Evolutionary conservation across 83 land plant species (phyloP).

Genomic region (Picea mariana): DNA sequence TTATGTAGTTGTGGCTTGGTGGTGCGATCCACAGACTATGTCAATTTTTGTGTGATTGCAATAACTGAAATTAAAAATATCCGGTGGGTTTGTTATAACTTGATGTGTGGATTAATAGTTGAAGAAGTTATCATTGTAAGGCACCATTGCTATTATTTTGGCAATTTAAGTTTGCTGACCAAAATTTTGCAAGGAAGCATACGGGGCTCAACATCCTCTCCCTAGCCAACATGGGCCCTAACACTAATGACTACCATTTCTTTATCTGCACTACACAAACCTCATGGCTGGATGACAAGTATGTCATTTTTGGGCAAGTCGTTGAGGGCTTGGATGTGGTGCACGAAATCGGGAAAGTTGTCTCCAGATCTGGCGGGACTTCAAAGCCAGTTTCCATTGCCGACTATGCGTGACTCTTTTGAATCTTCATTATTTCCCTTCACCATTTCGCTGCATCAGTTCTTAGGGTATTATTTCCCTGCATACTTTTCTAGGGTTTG

Average conservation of each 20-base stretch:
- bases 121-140: too few species aligned
- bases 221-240: constrained; percentile 24
- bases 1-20: too few species aligned
- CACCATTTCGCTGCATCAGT: too few species aligned
- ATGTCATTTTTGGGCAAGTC: constrained; percentile 21
- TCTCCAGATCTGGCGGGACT: constrained; percentile 9
- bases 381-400: constrained; percentile 17
- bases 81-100: too few species aligned
- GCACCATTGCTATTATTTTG: too few species aligned
- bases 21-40: too few species aligned
- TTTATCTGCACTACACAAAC: constrained; percentile 23
- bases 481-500: too few species aligned
- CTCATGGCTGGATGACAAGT: constrained; percentile 20
- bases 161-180: constrained; percentile 11
- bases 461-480: too few species aligned
- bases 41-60: too few species aligned
- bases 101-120: too few species aligned
- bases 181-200: constrained; percentile 24
- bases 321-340: constrained; percentile 20
- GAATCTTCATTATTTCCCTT: too few species aligned
- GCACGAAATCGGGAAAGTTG: constrained; percentile 17
- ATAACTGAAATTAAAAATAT: too few species aligned
- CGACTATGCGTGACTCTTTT: constrained; percentile 15
- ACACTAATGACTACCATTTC: constrained; percentile 24
- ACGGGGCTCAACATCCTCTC: constrained; percentile 14